Conservation (phyloP, 75 land plant species). For the Selaginella tamariscina region DNA sequence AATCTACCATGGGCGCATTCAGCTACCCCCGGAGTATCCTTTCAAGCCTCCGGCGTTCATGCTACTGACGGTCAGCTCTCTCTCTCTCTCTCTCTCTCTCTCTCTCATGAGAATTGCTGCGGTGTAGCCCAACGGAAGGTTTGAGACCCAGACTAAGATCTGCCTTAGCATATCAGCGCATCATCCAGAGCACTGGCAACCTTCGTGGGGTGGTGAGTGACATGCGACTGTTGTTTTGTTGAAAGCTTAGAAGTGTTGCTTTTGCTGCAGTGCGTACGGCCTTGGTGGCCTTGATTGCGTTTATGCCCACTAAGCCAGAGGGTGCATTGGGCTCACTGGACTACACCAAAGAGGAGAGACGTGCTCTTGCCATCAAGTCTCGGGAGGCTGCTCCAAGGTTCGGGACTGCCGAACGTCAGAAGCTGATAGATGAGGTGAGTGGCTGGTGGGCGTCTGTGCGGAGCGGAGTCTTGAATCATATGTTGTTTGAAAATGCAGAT, state of each 20-base stretch:
- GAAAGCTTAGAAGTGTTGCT: constrained; percentile 56
- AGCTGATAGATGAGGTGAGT: constrained; percentile 79
- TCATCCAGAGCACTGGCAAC: constrained; percentile 99
- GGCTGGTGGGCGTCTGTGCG: too few relatives aligned
- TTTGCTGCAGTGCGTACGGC: constrained; percentile 74
- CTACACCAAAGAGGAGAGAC: constrained; percentile 82
- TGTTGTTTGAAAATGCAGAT: constrained; percentile 21
- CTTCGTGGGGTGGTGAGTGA: constrained; percentile 93
- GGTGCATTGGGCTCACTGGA: constrained; percentile 94
- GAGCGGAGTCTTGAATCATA: too few relatives aligned
- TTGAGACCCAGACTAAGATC: constrained; percentile 94
- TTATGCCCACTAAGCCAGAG: constrained; percentile 91
- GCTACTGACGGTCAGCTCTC: constrained; percentile 54
- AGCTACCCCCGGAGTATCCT: constrained; percentile 89
- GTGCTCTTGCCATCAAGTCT: constrained; percentile 76
- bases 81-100: constrained; percentile 15
- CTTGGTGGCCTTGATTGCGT: constrained; percentile 91
- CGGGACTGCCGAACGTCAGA: constrained; percentile 78
- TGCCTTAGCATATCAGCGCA: constrained; percentile 92
- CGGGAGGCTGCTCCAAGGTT: constrained; percentile 62
- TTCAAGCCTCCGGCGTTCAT: constrained; percentile 91
- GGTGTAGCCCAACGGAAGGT: constrained; percentile 98
- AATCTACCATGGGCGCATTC: constrained; percentile 88
- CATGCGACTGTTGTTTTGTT: constrained; percentile 40
- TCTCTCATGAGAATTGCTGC: too few relatives aligned